These are phyloP conservation scores for Clonostachys sp. DNA, from an alignment of 2,329 filamentous ascomycete species.

Conservation along the genomic window DNA sequence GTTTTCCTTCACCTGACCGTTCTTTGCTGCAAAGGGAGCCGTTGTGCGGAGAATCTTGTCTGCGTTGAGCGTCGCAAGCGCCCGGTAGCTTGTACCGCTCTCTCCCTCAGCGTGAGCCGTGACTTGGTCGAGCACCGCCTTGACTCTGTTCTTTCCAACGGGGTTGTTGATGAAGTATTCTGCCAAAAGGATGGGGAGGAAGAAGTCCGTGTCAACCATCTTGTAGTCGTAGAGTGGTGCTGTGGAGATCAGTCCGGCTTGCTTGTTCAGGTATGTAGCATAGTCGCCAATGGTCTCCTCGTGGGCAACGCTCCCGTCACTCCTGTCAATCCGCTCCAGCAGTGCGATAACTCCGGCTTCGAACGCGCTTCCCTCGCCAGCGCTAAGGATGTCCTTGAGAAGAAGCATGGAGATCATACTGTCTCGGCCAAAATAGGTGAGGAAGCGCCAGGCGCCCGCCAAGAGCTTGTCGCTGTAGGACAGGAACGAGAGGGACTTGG, in stretches of 20 bases:
- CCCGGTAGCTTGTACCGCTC: constrained; percentile 41
- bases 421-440: constrained; percentile 65
- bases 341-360: constrained; percentile 59
- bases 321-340: constrained; percentile 54
- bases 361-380: constrained; percentile 47
- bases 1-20: constrained; percentile 44
- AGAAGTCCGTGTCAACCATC: constrained; percentile 62
- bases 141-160: constrained; percentile 27
- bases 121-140: constrained; percentile 40
- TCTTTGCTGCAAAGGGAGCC: constrained; percentile 39
- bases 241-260: constrained; percentile 46
- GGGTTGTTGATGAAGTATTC: constrained; percentile 50
- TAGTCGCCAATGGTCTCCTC: constrained; percentile 65
- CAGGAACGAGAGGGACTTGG: constrained; percentile 54
- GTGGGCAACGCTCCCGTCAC: constrained; percentile 57
- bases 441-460: constrained; percentile 61
- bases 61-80: constrained; percentile 46
- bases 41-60: constrained; percentile 54
- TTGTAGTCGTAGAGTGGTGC: constrained; percentile 52
- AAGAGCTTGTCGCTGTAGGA: constrained; percentile 60
- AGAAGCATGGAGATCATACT: constrained; percentile 58
- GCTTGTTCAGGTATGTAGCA: constrained; percentile 52
- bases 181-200: constrained; percentile 51
- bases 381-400: constrained; percentile 51
- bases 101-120: constrained; percentile 24